Base-by-base conservation (phyloP, 805 yeast genomes). In the Suhomyces sp. region DNA sequence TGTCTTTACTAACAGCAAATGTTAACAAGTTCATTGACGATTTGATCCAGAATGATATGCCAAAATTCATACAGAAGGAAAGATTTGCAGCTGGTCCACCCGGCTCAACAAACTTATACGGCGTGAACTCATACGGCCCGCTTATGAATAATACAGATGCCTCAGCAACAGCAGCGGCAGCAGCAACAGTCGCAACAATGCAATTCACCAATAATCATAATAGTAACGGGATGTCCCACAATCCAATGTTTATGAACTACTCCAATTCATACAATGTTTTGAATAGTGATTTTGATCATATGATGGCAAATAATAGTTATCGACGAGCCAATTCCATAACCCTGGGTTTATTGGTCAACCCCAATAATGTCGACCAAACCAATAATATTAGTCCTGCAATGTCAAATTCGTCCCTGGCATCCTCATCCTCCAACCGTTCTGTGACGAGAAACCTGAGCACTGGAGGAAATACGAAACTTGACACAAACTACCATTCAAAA, bases 241-340 rank as follows among this genome's bases (percentile, higher is more conserved):
- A 27, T 27, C 40, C 50, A n/a, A 35, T 27, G 43, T 47, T 46
- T 35, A 31, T 54, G 17, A 54, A 51, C 40, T 54, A 54, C 31
- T 49, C 54, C 10, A 50, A 46, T n/a, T 43, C 49, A 7, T 41
- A 49, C 44, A 49, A 43, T 25, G 44, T 37, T n/a, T 24, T 47
- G 27, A 47, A 51, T 13, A 47, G 47, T 24, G 47, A 48, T 24
- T 41, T 44, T 13, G 57, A 48, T 33, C 48, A 37, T 20, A 44
- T 39, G n/a, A 46, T 50, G 27, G 47, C 41, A n/a, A 41, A 10
- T 13, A 41, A 31, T 33, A 45, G 15, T 9, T 45, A 43, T 8
- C 46, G 55, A 17, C 53, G 63, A 48, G 59, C 66, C 7, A 62
- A 61, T 45, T 63, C 67, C 3, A 56, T 63, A 15, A 57, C 66